Percentiles rank a stretch among this genome's conserved stretches.
Evolutionary conservation across 2,329 filamentous ascomycete genomes (phyloP).

Genomic region (Aspergillus pseudotamarii): DNA sequence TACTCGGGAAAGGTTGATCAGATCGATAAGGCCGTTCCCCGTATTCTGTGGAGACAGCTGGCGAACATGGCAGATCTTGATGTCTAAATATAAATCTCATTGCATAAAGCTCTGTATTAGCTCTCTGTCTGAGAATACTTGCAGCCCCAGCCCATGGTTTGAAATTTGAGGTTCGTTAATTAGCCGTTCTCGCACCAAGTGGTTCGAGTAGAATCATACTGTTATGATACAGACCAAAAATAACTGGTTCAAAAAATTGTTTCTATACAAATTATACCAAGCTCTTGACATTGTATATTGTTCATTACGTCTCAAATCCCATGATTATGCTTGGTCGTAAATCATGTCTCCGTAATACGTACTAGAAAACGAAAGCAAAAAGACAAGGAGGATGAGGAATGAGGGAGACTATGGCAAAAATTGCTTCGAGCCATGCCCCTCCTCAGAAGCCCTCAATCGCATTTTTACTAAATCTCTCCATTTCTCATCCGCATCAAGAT

Average conservation of each 20-base stretch:
- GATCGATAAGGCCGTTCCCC: background rate
- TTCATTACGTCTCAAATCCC: background rate
- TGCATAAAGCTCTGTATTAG: background rate
- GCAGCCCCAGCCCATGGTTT: too few relatives aligned
- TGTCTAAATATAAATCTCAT: background rate
- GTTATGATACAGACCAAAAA: background rate
- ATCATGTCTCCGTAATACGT: background rate
- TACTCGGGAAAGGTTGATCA: background rate
- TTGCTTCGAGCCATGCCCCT: background rate
- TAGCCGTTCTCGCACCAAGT: too few relatives aligned
- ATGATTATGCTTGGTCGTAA: background rate
- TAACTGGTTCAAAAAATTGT: too few relatives aligned
- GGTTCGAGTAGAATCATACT: background rate
- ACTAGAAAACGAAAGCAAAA: background rate
- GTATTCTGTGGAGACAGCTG: background rate
- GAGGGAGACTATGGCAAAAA: background rate
- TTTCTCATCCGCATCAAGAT: conserved; percentile 9
- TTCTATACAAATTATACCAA: background rate
- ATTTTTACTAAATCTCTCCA: conserved; percentile 7
- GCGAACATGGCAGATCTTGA: background rate
- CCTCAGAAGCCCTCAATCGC: conserved; percentile 9
- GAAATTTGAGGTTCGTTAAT: too few relatives aligned
- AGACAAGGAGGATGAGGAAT: background rate
- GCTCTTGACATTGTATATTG: background rate
- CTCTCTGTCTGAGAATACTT: background rate